phyloP scores from a whole-genome alignment of 202 grass and related monocot species.

The Musa balbisiana region DNA sequence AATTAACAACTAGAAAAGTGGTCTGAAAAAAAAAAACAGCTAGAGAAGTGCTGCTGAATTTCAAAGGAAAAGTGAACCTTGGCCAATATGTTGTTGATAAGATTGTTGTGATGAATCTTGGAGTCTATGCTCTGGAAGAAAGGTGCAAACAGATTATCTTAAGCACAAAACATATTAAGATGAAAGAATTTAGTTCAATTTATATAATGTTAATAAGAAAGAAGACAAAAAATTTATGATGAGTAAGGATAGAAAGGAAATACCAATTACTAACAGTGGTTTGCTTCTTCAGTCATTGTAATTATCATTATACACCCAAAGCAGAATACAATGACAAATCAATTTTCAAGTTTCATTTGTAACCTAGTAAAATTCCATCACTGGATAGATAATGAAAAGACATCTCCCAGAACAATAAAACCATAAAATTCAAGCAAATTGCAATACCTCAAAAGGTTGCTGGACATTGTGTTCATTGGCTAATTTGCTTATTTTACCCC shows the following conservation, averaged over 20 bases:
- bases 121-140: slow-evolving; percentile 92
- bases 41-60: slow-evolving; percentile 2
- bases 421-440: too few species aligned
- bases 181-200: background rate
- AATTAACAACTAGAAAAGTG: slow-evolving; percentile 4
- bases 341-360: too few species aligned
- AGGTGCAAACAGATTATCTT: slow-evolving; percentile 5
- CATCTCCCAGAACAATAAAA: too few species aligned
- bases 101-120: slow-evolving; percentile 99
- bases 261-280: too few species aligned
- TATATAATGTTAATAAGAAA: background rate
- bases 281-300: too few species aligned
- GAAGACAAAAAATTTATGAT: background rate
- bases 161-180: slow-evolving; percentile 9
- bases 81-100: slow-evolving; percentile 98
- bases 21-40: background rate
- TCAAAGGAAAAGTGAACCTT: slow-evolving; percentile 45
- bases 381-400: too few species aligned
- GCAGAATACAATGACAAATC: too few species aligned
- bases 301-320: too few species aligned
- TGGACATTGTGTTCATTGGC: too few species aligned
- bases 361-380: too few species aligned
- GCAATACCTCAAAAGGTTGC: too few species aligned
- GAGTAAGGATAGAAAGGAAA: background rate
- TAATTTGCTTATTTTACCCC: too few species aligned